Evolutionary conservation across 495 filamentous ascomycete genomes (phyloP).

Genomic region (Penicillium simplicissimum): DNA sequence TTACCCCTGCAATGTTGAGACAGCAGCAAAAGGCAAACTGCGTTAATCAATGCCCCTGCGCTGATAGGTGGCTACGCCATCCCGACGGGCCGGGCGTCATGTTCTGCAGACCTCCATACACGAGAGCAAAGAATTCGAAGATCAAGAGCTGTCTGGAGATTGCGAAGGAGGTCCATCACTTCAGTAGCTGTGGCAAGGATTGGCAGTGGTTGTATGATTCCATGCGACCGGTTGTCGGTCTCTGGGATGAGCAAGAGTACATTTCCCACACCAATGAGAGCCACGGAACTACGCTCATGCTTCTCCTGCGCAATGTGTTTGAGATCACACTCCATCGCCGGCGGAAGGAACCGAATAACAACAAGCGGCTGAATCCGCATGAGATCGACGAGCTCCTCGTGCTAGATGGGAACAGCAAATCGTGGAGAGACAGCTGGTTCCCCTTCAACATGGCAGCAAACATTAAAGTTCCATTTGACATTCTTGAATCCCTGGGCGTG

Average conservation of each 20-base stretch:
- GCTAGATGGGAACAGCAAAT: slow-evolving; percentile 19
- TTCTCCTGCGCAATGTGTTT: slow-evolving; percentile 37
- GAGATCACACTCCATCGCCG: slow-evolving; percentile 39
- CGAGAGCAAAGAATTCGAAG: background rate
- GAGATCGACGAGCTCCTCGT: slow-evolving; percentile 38
- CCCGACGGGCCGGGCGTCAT: background rate
- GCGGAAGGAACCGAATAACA: slow-evolving; percentile 11
- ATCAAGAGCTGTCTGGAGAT: slow-evolving; percentile 24
- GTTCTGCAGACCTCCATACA: slow-evolving; percentile 16
- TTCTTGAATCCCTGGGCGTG: slow-evolving; percentile 36
- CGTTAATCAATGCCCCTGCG: slow-evolving; percentile 5
- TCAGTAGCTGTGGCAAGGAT: slow-evolving; percentile 31
- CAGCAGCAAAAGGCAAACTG: background rate
- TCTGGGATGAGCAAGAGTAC: slow-evolving; percentile 10
- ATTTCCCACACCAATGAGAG: slow-evolving; percentile 31
- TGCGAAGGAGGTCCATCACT: slow-evolving; percentile 30
- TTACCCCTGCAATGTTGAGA: background rate
- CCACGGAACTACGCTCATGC: slow-evolving; percentile 32
- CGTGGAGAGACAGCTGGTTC: slow-evolving; percentile 22
- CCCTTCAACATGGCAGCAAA: slow-evolving; percentile 38
- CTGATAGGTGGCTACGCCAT: slow-evolving; percentile 7
- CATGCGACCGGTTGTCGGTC: slow-evolving; percentile 24
- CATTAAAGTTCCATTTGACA: slow-evolving; percentile 39
- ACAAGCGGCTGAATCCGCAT: slow-evolving; percentile 25
- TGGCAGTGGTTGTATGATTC: slow-evolving; percentile 40